Base-by-base conservation (phyloP, 2,329 filamentous ascomycete species). In the Exserohilum rostratum region DNA sequence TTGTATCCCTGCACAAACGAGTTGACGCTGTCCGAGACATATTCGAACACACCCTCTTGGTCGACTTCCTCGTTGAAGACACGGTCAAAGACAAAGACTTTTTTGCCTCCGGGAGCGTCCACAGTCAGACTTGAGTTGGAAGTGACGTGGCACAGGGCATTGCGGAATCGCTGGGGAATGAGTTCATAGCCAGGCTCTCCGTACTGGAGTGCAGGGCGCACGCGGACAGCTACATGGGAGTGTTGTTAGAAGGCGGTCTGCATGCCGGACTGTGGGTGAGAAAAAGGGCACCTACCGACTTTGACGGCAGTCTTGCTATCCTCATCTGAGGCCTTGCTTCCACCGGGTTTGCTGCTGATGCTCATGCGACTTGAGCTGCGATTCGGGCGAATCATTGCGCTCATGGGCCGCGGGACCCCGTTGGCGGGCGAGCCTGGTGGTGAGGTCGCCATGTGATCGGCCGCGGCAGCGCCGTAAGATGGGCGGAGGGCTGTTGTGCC, bases 1-100 rank as follows among this genome's bases (percentile, higher is more conserved):
- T 99, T 99, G 84, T 98, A 99, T 50, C 95, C 95, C 72, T 97
- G 91, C 1, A 95, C 81, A 67, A 99, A 99, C 2, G 93, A 90
- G 66, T 83, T 86, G 64, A 98, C 90, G 66, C 92, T 96, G 65
- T 99, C 95, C 58, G 86, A 86, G 44, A 99, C 81, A 69, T 99
- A 99, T 42, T 96, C 90, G 90, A 93, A 99, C 42, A 99, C 80
- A 42, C 93, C 93, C 63, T 95, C 90, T 74, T 99, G 95, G 55
- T 85, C 84, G 6, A 92, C 83, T 2, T 95, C 89, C 66, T 93
- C 87, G 29, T 87, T 84, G 71, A 99, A 99, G 5, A 99, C 93
- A 58, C 92, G 88, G 77, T 99, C 95, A 72, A 99, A 99, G 17
- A 98, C 89, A 72, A 99, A 99, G 3, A 97, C 83, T 73, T 98